Evolutionary conservation across 2,329 filamentous ascomycete species (phyloP).

Genomic region (Bipolaris gigantea): DNA sequence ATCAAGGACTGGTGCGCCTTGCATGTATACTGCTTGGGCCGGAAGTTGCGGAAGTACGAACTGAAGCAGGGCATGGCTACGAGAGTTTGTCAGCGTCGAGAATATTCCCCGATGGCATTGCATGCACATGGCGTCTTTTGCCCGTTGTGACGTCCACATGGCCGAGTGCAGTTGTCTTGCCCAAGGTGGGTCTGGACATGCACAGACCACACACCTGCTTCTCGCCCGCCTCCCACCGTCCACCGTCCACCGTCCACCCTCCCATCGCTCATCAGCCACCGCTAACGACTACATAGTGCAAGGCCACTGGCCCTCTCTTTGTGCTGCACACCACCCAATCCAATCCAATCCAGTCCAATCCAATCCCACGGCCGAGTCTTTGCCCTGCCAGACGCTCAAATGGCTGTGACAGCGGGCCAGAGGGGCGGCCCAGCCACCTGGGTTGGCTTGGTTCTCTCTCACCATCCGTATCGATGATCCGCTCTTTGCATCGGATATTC

Average conservation of each 20-base stretch:
- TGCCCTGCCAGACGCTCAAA: not conserved
- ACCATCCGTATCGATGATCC: slow-evolving; percentile 20
- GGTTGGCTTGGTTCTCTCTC: slow-evolving; percentile 13
- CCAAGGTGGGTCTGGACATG: slow-evolving; percentile 11
- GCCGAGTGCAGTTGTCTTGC: slow-evolving; percentile 8
- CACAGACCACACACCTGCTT: slow-evolving; percentile 1
- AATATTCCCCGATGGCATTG: slow-evolving; percentile 28
- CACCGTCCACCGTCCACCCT: too few relatives aligned
- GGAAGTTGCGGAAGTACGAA: slow-evolving; percentile 31
- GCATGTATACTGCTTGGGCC: slow-evolving; percentile 22
- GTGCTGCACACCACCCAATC: too few relatives aligned
- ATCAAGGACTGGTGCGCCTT: slow-evolving; percentile 6
- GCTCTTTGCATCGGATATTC: slow-evolving; percentile 6
- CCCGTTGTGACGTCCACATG: slow-evolving; percentile 15
- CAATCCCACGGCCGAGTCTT: not conserved
- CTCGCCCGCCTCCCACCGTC: not conserved
- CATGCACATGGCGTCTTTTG: slow-evolving; percentile 27
- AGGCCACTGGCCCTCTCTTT: not conserved
- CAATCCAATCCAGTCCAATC: not conserved
- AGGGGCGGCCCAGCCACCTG: slow-evolving; percentile 7
- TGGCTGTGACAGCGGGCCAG: slow-evolving; percentile 2
- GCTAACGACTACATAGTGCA: not conserved
- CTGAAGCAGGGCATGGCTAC: slow-evolving; percentile 22
- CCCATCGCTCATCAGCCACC: slow-evolving; percentile 7
- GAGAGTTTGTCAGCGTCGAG: slow-evolving; percentile 33